Evolutionary conservation across 306 rosid species (phyloP).

Genomic region (Pachyrhizus erosus): DNA sequence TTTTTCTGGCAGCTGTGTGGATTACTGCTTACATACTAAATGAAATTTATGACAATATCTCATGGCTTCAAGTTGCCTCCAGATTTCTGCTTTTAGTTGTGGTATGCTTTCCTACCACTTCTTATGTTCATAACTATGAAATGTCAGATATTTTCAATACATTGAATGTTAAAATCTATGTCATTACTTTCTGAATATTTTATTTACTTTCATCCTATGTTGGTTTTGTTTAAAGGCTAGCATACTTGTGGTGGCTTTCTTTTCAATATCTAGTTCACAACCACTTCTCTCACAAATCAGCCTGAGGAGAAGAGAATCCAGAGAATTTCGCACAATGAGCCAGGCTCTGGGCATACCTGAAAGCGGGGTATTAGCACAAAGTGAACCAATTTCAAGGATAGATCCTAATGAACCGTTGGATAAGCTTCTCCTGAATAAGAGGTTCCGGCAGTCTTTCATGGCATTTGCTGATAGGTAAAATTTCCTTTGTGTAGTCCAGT

Average conservation of each 20-base stretch:
- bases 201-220: slow-evolving; percentile 44
- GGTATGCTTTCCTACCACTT: slow-evolving; percentile 55
- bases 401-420: slow-evolving; percentile 86
- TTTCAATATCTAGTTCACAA: slow-evolving; percentile 93
- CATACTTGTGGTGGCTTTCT: slow-evolving; percentile 79
- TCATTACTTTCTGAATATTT: slow-evolving; percentile 26
- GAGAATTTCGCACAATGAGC: slow-evolving; percentile 84
- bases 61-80: slow-evolving; percentile 87
- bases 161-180: slow-evolving; percentile 33
- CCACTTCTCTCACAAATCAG: slow-evolving; percentile 96
- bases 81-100: slow-evolving; percentile 78
- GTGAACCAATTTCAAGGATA: slow-evolving; percentile 59
- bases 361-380: slow-evolving; percentile 70
- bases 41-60: slow-evolving; percentile 83
- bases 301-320: slow-evolving; percentile 78
- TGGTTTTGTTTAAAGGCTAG: slow-evolving; percentile 72
- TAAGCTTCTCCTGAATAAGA: slow-evolving; percentile 81
- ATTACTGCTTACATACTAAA: slow-evolving; percentile 74
- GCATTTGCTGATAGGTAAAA: slow-evolving; percentile 90
- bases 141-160: slow-evolving; percentile 18
- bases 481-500: slow-evolving; percentile 16
- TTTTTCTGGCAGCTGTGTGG: slow-evolving; percentile 78
- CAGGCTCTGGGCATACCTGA: slow-evolving; percentile 97
- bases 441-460: slow-evolving; percentile 90
- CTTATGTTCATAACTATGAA: slow-evolving; percentile 24